A percentile compares a stretch with the other conserved stretches of the same genome.
Evolutionary conservation across 1,139 yeast genomes (phyloP).

Genomic region (Diutina mesorugosa): DNA sequence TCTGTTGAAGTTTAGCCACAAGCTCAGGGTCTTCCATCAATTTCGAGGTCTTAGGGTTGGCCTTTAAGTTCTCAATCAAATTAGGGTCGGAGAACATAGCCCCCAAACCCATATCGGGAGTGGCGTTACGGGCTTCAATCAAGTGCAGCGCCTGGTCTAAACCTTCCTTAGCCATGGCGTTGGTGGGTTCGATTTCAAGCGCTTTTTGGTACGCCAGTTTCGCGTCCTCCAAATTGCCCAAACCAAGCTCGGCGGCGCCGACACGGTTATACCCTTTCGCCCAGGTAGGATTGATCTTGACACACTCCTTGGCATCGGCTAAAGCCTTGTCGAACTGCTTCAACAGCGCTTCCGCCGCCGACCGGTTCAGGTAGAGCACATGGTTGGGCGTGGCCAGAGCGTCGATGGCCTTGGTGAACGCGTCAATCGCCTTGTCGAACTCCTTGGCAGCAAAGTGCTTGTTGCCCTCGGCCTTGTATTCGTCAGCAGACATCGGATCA

Average conservation of each 20-base stretch:
- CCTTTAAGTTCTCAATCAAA: slow-evolving; percentile 59
- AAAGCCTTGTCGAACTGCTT: slow-evolving; percentile 64
- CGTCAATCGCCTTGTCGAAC: slow-evolving; percentile 64
- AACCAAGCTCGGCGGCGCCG: slow-evolving; percentile 86
- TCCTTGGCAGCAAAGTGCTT: slow-evolving; percentile 85
- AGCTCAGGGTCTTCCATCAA: slow-evolving; percentile 80
- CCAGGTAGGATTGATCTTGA: slow-evolving; percentile 72
- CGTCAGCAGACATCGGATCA: slow-evolving; percentile 41
- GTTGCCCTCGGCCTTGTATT: slow-evolving; percentile 75
- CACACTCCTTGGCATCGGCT: slow-evolving; percentile 73
- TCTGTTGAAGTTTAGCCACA: slow-evolving; percentile 53
- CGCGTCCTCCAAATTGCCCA: slow-evolving; percentile 64
- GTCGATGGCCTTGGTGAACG: slow-evolving; percentile 77
- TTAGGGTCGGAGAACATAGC: slow-evolving; percentile 73
- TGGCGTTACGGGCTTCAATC: slow-evolving; percentile 24
- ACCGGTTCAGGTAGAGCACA: slow-evolving; percentile 83
- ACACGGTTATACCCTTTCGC: slow-evolving; percentile 91
- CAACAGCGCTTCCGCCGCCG: slow-evolving; percentile 82
- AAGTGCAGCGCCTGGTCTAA: slow-evolving; percentile 55
- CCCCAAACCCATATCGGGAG: slow-evolving; percentile 68
- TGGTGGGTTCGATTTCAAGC: slow-evolving; percentile 65
- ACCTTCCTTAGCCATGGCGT: slow-evolving; percentile 84
- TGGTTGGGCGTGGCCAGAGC: slow-evolving; percentile 77
- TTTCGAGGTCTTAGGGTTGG: slow-evolving; percentile 80
- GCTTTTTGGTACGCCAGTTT: slow-evolving; percentile 67